These are phyloP conservation scores for Ophioceras dolichostomum DNA, from an alignment of 2,329 filamentous ascomycete genomes.

Conservation along the genomic window DNA sequence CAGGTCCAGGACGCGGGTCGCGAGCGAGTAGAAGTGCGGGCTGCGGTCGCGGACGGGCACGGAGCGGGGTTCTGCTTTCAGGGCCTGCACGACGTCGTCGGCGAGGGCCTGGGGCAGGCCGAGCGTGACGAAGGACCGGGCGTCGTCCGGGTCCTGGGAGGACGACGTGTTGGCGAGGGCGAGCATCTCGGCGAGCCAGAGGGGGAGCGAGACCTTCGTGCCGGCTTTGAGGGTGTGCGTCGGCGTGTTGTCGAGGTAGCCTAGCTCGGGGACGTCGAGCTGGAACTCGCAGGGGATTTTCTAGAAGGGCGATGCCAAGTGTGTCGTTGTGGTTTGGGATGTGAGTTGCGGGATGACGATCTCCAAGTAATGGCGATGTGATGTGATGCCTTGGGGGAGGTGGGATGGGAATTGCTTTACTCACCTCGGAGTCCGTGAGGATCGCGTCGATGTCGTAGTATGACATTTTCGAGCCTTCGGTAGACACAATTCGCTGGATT, in stretches of 20 bases:
- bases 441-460: slow-evolving; percentile 83
- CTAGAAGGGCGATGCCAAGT: too few relatives aligned
- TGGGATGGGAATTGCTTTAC: too few relatives aligned
- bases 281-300: slow-evolving; percentile 96
- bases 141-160: slow-evolving; percentile 1
- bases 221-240: slow-evolving; percentile 60
- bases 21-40: slow-evolving; percentile 79
- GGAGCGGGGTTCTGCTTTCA: slow-evolving; percentile 79
- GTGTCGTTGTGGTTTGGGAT: too few relatives aligned
- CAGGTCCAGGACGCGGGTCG: slow-evolving; percentile 74
- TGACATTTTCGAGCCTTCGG: slow-evolving; percentile 43
- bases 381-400: too few relatives aligned
- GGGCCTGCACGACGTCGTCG: slow-evolving; percentile 70
- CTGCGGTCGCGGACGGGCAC: slow-evolving; percentile 76
- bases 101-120: slow-evolving; percentile 71
- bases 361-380: too few relatives aligned
- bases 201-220: slow-evolving; percentile 68
- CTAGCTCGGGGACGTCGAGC: slow-evolving; percentile 74
- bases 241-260: slow-evolving; percentile 79
- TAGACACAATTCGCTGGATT: too few relatives aligned
- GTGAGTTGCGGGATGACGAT: too few relatives aligned
- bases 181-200: slow-evolving; percentile 94
- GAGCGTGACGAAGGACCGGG: slow-evolving; percentile 56
- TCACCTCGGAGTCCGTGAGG: slow-evolving; percentile 70
- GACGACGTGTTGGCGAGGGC: slow-evolving; percentile 47